These are phyloP conservation scores for Coleophoma crateriformis DNA, from an alignment of 2,329 filamentous ascomycete species.

Conservation along the genomic window DNA sequence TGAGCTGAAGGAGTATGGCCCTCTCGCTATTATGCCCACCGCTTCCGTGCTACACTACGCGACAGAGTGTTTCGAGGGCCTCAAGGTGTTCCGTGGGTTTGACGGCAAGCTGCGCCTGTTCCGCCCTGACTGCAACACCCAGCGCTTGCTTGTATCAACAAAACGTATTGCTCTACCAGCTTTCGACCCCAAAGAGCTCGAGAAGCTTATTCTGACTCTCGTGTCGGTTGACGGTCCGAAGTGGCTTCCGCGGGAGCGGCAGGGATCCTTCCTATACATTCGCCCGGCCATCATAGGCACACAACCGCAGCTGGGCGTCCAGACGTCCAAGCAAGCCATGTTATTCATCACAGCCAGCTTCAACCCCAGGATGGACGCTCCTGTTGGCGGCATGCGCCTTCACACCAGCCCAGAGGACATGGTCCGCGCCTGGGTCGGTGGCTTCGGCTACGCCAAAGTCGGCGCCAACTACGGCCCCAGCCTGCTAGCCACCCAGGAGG, in stretches of 20 bases:
- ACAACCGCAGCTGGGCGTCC: constrained; percentile 48
- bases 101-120: constrained; percentile 54
- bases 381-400: constrained; percentile 39
- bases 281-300: constrained; percentile 53
- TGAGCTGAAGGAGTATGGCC: constrained; percentile 51
- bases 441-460: constrained; percentile 57
- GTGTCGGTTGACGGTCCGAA: constrained; percentile 54
- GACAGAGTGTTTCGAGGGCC: constrained; percentile 63
- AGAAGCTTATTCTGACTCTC: constrained; percentile 65
- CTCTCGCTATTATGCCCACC: constrained; percentile 53
- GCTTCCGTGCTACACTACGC: constrained; percentile 59
- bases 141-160: constrained; percentile 51
- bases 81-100: constrained; percentile 56
- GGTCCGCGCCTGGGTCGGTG: constrained; percentile 58
- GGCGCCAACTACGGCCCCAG: constrained; percentile 59
- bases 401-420: constrained; percentile 48
- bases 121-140: constrained; percentile 48
- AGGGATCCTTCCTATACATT: constrained; percentile 50
- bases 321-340: constrained; percentile 50
- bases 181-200: constrained; percentile 62
- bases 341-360: constrained; percentile 47
- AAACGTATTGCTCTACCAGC: constrained; percentile 64
- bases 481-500: constrained; percentile 49
- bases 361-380: constrained; percentile 3
- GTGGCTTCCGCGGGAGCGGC: constrained; percentile 45